These are phyloP conservation scores for Teunomyces cretensis DNA, from an alignment of 805 yeast genomes.

Conservation along the genomic window DNA sequence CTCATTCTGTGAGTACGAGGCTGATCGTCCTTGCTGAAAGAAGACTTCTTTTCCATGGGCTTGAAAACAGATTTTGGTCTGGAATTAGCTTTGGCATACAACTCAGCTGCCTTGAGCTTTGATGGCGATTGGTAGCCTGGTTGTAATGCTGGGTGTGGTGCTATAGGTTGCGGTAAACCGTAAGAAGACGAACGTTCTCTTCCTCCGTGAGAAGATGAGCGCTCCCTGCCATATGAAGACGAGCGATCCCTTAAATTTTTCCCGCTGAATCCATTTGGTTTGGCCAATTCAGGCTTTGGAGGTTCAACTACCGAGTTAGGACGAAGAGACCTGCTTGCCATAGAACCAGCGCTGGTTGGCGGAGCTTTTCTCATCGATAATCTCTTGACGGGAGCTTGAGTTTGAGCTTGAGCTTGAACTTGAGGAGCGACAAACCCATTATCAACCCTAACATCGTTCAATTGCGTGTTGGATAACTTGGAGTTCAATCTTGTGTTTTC, in stretches of 20 bases:
- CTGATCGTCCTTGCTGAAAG: slow-evolving; percentile 45
- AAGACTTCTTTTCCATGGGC: slow-evolving; percentile 38
- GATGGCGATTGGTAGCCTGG: slow-evolving; percentile 40
- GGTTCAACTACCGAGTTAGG: slow-evolving; percentile 29
- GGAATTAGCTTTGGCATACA: slow-evolving; percentile 51
- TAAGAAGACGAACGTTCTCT: slow-evolving; percentile 4
- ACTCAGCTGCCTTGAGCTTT: slow-evolving; percentile 49
- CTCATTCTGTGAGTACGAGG: neutral
- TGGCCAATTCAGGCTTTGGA: neutral
- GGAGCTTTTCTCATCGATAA: slow-evolving; percentile 30
- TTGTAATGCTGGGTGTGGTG: slow-evolving; percentile 40
- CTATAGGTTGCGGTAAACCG: slow-evolving; percentile 30
- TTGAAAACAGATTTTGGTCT: slow-evolving; percentile 41
- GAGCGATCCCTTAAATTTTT: slow-evolving; percentile 22
- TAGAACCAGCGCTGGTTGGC: slow-evolving; percentile 12
- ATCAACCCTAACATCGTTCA: slow-evolving; percentile 19
- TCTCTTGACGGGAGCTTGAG: slow-evolving; percentile 11
- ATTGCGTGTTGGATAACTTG: slow-evolving; percentile 45
- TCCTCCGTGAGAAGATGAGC: neutral
- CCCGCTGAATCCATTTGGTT: slow-evolving; percentile 25
- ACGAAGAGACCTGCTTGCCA: slow-evolving; percentile 30
- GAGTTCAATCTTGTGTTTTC: slow-evolving; percentile 78
- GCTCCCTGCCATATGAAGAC: neutral
- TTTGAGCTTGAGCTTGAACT: slow-evolving; percentile 7
- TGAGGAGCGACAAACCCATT: slow-evolving; percentile 7